Percentiles rank a stretch among this genome's conserved stretches.
phyloP scores from a whole-genome alignment of 2,329 filamentous ascomycete species.

The Trichocomaceae sp. region DNA sequence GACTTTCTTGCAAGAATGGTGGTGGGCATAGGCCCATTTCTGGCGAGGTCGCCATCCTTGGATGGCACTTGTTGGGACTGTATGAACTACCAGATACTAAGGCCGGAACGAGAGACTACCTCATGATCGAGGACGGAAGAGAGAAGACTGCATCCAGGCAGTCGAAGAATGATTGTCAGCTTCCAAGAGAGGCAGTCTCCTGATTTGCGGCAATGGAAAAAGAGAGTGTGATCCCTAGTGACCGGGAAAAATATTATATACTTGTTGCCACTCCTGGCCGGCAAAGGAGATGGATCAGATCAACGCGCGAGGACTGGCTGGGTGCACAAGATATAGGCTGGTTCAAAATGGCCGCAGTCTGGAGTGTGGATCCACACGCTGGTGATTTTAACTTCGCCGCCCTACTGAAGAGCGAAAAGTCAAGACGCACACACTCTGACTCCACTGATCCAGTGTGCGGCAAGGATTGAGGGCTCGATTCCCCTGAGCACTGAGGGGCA shows the following conservation, averaged over 20 bases:
- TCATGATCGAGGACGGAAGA: constrained; percentile 7
- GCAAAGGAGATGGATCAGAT: neutral
- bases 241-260: neutral
- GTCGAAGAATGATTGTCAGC: constrained; percentile 2
- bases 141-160: constrained; percentile 11
- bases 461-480: neutral
- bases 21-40: constrained; percentile 51
- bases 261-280: neutral
- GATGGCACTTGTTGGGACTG: neutral
- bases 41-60: constrained; percentile 8
- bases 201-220: neutral
- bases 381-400: neutral
- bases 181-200: neutral
- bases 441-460: neutral
- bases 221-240: neutral
- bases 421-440: neutral
- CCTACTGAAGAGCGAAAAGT: neutral
- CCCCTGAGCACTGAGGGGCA: constrained; percentile 1
- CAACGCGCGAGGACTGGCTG: neutral
- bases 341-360: neutral
- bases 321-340: neutral
- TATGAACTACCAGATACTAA: neutral
- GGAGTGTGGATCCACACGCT: constrained; percentile 2
- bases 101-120: constrained; percentile 8
- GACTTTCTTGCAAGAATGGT: constrained; percentile 61